These are phyloP conservation scores for Dillenia suffruticosa DNA, from an alignment of 164 flowering plant genomes.

Conservation along the genomic window DNA sequence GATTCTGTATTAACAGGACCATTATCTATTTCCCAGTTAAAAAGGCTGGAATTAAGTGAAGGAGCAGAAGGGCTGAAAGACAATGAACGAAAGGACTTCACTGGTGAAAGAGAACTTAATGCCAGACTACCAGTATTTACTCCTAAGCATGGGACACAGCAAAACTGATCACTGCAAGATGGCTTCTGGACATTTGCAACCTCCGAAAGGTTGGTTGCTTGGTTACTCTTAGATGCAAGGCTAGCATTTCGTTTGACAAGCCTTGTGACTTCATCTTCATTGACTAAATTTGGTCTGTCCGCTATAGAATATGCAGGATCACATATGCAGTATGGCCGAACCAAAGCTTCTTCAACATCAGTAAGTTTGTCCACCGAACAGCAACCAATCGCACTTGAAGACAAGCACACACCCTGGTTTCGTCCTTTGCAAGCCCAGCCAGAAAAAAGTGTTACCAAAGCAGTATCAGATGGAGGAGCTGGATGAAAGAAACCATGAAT, in stretches of 20 bases:
- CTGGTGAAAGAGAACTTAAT: conserved; percentile 48
- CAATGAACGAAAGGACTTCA: conserved; percentile 68
- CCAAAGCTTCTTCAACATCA: conserved; percentile 21
- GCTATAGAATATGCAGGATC: conserved; percentile 20
- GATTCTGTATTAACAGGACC: conserved; percentile 36
- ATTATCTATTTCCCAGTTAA: conserved; percentile 70
- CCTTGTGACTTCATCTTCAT: conserved; percentile 29
- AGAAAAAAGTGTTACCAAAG: conserved; percentile 83
- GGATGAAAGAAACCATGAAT: conserved; percentile 21
- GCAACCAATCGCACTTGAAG: conserved; percentile 52
- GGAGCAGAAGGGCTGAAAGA: conserved; percentile 71
- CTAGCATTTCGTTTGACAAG: conserved; percentile 41
- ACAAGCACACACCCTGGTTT: conserved; percentile 47
- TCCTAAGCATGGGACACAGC: conserved; percentile 89
- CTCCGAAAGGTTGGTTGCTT: conserved; percentile 12
- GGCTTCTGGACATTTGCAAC: conserved; percentile 17
- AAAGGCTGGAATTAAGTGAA: conserved; percentile 83
- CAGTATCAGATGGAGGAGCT: conserved; percentile 86
- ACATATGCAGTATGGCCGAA: conserved; percentile 30
- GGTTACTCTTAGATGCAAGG: conserved; percentile 14
- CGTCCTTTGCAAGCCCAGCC: conserved; percentile 99
- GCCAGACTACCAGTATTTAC: conserved; percentile 53
- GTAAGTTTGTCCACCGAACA: conserved; percentile 42
- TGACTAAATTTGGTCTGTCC: conserved; percentile 9
- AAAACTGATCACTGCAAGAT: conserved; percentile 44